These are phyloP conservation scores for Monascus ruber DNA, from an alignment of 2,329 filamentous ascomycete genomes.

Conservation along the genomic window DNA sequence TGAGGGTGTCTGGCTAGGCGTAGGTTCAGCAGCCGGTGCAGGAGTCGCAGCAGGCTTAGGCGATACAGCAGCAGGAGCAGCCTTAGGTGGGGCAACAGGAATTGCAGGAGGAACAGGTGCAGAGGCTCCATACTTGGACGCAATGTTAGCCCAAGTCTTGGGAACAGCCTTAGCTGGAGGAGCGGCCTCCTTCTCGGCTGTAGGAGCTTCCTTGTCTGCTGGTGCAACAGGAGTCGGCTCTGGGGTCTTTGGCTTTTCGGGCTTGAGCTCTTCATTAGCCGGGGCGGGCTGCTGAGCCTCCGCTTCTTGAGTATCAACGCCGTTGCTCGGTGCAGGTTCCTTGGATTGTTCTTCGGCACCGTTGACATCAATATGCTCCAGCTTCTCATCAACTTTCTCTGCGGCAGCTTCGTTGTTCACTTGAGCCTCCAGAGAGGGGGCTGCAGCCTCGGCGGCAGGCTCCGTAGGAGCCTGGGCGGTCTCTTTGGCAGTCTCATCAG, in stretches of 20 bases:
- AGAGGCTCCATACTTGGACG: slow-evolving; percentile 34
- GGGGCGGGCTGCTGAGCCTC: slow-evolving; percentile 9
- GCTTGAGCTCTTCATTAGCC: slow-evolving; percentile 28
- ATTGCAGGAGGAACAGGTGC: slow-evolving; percentile 26
- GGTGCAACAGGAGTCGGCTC: slow-evolving; percentile 46
- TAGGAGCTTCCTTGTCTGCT: slow-evolving; percentile 28
- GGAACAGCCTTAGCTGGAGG: slow-evolving; percentile 40
- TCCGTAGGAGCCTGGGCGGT: slow-evolving; percentile 22
- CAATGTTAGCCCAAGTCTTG: slow-evolving; percentile 55
- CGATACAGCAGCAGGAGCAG: slow-evolving; percentile 13
- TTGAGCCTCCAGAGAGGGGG: slow-evolving; percentile 21
- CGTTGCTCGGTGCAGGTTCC: slow-evolving; percentile 25
- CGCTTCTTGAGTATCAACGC: slow-evolving; percentile 15
- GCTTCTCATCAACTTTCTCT: slow-evolving; percentile 59
- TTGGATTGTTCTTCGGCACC: slow-evolving; percentile 26
- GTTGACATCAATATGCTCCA: slow-evolving; percentile 51
- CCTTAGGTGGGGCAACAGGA: slow-evolving; percentile 18
- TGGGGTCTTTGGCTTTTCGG: slow-evolving; percentile 56
- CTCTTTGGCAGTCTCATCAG: slow-evolving; percentile 31
- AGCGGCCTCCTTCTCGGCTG: slow-evolving; percentile 43
- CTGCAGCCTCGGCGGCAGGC: slow-evolving; percentile 26
- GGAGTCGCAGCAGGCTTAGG: slow-evolving; percentile 24
- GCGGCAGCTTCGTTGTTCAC: slow-evolving; percentile 34
- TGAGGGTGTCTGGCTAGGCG: slow-evolving; percentile 72
- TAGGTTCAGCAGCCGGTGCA: slow-evolving; percentile 36